phyloP scores from a whole-genome alignment of 2,329 filamentous ascomycete genomes.

The Alternaria incomplexa region DNA sequence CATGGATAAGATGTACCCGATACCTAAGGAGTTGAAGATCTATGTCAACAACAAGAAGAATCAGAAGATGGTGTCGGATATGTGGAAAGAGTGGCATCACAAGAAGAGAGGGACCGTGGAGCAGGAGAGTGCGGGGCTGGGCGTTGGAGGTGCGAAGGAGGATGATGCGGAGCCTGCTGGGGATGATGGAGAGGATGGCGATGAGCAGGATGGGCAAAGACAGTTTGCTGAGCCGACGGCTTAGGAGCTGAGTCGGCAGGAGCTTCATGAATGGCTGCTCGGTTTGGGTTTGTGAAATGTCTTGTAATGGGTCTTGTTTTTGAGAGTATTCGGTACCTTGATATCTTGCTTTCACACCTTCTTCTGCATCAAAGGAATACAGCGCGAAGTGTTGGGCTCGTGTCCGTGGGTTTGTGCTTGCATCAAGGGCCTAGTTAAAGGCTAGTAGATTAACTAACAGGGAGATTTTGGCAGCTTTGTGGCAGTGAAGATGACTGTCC shows the following conservation, averaged over 20 bases:
- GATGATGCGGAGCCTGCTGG: not conserved
- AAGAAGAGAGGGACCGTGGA: conserved; percentile 14
- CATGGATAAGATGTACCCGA: conserved; percentile 6
- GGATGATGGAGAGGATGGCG: not conserved
- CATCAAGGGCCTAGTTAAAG: not conserved
- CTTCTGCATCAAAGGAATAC: not conserved
- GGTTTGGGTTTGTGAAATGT: not conserved
- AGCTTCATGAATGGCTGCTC: not conserved
- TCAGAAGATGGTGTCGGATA: conserved; percentile 2
- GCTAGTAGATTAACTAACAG: not conserved
- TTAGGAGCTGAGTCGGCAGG: not conserved
- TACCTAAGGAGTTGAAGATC: conserved; percentile 21
- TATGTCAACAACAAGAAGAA: not conserved
- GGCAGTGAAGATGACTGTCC: not conserved
- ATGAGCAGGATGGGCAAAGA: not conserved
- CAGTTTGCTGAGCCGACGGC: not conserved
- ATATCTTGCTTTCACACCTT: not conserved
- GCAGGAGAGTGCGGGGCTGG: not conserved
- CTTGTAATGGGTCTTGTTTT: rapidly evolving
- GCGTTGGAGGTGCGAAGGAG: not conserved
- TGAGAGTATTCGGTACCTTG: not conserved
- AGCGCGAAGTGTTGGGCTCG: not conserved
- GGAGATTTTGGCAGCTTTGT: not conserved
- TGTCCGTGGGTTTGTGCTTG: not conserved
- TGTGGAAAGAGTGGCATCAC: conserved; percentile 31